A percentile compares a stretch with the other conserved stretches of the same genome.
These are phyloP conservation scores for Setaria italica DNA, from an alignment of 202 grass and related monocot species.

Conservation along the genomic window DNA sequence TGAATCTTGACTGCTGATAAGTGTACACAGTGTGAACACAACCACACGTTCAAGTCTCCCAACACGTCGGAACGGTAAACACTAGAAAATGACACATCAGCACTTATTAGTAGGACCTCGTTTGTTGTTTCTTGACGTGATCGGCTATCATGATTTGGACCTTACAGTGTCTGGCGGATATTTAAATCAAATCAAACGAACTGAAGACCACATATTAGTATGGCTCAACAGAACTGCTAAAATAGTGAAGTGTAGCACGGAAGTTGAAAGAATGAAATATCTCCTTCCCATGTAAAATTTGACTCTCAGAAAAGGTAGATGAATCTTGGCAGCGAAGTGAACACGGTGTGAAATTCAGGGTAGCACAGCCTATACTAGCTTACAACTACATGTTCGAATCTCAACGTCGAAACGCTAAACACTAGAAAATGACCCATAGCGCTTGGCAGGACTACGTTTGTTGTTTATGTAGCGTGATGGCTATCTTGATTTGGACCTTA, in stretches of 20 bases:
- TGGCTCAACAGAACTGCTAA: constrained; percentile 5
- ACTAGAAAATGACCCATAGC: too few relatives aligned
- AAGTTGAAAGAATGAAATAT: too few relatives aligned
- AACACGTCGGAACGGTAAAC: neutral
- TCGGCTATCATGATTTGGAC: constrained; percentile 1
- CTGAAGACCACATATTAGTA: neutral
- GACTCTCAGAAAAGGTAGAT: too few relatives aligned
- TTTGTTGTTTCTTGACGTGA: constrained; percentile 17
- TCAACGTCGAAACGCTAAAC: too few relatives aligned
- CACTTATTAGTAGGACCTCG: neutral
- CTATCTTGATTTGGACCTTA: too few relatives aligned
- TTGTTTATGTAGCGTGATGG: too few relatives aligned
- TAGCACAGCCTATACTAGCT: too few relatives aligned
- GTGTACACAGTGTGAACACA: constrained; percentile 1
- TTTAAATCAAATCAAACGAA: constrained; percentile 4
- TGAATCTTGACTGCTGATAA: neutral
- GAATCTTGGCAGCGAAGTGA: too few relatives aligned
- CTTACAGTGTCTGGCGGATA: neutral
- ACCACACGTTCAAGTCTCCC: neutral
- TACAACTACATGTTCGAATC: too few relatives aligned
- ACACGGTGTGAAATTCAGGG: too few relatives aligned
- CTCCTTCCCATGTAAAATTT: too few relatives aligned
- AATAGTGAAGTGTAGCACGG: neutral
- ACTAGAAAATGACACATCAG: constrained; percentile 16
- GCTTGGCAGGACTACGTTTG: too few relatives aligned